phyloP scores from a whole-genome alignment of 179 eudicot species.

The Spergularia azorica region DNA sequence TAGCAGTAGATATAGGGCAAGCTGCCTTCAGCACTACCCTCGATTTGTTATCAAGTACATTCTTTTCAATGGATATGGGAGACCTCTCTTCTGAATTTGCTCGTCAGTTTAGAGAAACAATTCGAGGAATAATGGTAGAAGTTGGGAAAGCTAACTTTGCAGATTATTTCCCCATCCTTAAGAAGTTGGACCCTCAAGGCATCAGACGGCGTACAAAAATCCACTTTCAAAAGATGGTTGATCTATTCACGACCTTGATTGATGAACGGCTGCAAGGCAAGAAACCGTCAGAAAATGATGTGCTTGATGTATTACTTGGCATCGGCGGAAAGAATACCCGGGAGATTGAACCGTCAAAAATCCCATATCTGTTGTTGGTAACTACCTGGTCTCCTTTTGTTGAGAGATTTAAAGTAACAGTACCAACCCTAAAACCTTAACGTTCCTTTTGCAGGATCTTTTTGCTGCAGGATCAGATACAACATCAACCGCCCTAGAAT shows the following conservation, averaged over 20 bases:
- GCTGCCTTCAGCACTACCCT: slow-evolving; percentile 26
- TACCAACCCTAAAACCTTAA: too few species aligned
- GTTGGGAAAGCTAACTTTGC: slow-evolving; percentile 52
- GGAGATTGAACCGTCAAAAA: slow-evolving; percentile 27
- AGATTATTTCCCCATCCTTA: slow-evolving; percentile 54
- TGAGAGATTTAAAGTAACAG: slow-evolving; percentile 3
- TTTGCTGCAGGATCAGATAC: slow-evolving; percentile 36
- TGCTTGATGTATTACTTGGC: slow-evolving; percentile 43
- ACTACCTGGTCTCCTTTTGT: not conserved
- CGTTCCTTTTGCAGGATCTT: slow-evolving; percentile 20
- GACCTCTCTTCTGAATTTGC: slow-evolving; percentile 36
- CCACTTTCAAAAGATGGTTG: slow-evolving; percentile 37
- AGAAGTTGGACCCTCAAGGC: slow-evolving; percentile 52
- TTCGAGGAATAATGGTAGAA: slow-evolving; percentile 39
- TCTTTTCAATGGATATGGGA: slow-evolving; percentile 44
- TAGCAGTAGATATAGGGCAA: slow-evolving; percentile 27
- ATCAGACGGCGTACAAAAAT: slow-evolving; percentile 34
- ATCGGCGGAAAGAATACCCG: slow-evolving; percentile 29
- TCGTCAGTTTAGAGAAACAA: slow-evolving; percentile 35
- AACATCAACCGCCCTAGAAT: slow-evolving; percentile 35
- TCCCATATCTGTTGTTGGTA: slow-evolving; percentile 41
- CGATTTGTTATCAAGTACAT: slow-evolving; percentile 34
- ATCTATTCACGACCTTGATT: slow-evolving; percentile 38
- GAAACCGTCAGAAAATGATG: slow-evolving; percentile 26
- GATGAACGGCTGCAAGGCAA: slow-evolving; percentile 32